Percentiles rank a stretch among this genome's conserved stretches.
Evolutionary conservation across 345 rosid genomes (phyloP).

Genomic region (Alliaria petiolata): DNA sequence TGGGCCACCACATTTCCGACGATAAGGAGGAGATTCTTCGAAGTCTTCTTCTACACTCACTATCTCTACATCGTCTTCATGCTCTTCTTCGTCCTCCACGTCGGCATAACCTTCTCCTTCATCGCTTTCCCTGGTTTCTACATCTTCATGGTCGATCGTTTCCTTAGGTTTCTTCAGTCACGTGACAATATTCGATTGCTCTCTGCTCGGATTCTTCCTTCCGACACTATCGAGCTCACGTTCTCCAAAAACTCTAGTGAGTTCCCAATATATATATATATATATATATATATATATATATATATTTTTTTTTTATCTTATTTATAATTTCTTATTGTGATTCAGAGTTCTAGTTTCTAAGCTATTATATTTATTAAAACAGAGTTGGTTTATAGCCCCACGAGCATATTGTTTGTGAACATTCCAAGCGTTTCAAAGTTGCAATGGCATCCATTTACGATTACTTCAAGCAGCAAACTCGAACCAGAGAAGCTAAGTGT

Average conservation of each 20-base stretch:
- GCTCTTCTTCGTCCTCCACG: conserved; percentile 63
- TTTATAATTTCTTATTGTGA: not conserved
- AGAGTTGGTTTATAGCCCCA: conserved; percentile 67
- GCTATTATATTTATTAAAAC: not conserved
- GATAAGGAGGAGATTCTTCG: conserved; percentile 58
- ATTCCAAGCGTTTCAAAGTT: conserved; percentile 70
- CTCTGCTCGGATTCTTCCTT: conserved; percentile 68
- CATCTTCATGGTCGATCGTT: conserved; percentile 78
- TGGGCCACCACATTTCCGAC: conserved; percentile 71
- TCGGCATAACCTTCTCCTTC: conserved; percentile 50
- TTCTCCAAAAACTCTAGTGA: conserved; percentile 63
- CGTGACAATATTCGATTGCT: conserved; percentile 40
- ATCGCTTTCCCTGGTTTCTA: conserved; percentile 72
- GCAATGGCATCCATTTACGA: conserved; percentile 95
- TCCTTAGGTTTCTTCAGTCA: conserved; percentile 71
- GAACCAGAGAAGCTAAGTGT: conserved; percentile 68
- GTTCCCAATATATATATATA: not conserved
- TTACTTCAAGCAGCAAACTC: conserved; percentile 62
- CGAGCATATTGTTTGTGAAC: conserved; percentile 68
- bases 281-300: too few species aligned
- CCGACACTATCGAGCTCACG: conserved; percentile 59
- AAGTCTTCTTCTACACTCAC: conserved; percentile 78
- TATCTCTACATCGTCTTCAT: conserved; percentile 64
- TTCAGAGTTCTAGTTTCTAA: not conserved
- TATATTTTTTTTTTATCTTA: not conserved